Evolutionary conservation across 768 basidiomycete genomes (phyloP).

Genomic region (Tylopilus intermedius): DNA sequence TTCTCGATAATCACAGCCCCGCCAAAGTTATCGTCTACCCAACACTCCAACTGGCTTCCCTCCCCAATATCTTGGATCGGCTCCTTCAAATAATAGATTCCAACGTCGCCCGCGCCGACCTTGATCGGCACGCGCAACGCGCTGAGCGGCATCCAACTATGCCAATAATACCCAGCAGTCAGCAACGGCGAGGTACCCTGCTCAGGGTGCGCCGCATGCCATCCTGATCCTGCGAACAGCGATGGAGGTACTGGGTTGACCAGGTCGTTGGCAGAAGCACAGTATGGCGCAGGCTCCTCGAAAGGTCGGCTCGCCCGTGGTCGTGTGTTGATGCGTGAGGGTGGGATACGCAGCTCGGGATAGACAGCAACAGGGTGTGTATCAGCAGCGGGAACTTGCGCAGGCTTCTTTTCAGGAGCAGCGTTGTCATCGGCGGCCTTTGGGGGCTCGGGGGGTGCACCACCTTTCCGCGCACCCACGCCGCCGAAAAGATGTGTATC

Average conservation of each 20-base stretch:
- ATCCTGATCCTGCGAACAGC: constrained; percentile 90
- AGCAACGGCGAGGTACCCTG: constrained; percentile 43
- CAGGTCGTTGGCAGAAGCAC: constrained; percentile 94
- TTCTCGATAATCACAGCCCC: constrained; percentile 80
- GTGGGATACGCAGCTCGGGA: constrained; percentile 51
- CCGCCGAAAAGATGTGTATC: constrained; percentile 75
- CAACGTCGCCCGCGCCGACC: constrained; percentile 86
- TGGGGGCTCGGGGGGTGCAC: constrained; percentile 44
- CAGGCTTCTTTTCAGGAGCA: constrained; percentile 27
- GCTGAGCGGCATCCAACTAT: constrained; percentile 80
- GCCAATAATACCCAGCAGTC: constrained; percentile 83
- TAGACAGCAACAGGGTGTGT: constrained; percentile 21
- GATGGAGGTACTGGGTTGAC: constrained; percentile 96
- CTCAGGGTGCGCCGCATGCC: constrained; percentile 73
- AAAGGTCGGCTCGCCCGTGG: constrained; percentile 53
- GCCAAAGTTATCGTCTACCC: constrained; percentile 93
- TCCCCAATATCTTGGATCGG: constrained; percentile 51
- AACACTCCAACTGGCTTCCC: constrained; percentile 79
- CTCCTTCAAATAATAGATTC: constrained; percentile 83
- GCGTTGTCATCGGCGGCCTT: constrained; percentile 30
- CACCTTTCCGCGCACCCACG: constrained; percentile 77
- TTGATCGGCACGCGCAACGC: constrained; percentile 78
- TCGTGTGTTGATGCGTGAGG: constrained; percentile 63
- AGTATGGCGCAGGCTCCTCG: constrained; percentile 86
- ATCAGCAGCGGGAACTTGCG: constrained; percentile 7